Evolutionary conservation across 176 grass and related monocot species (phyloP).

Genomic region (Echinochloa phyllopogon): DNA sequence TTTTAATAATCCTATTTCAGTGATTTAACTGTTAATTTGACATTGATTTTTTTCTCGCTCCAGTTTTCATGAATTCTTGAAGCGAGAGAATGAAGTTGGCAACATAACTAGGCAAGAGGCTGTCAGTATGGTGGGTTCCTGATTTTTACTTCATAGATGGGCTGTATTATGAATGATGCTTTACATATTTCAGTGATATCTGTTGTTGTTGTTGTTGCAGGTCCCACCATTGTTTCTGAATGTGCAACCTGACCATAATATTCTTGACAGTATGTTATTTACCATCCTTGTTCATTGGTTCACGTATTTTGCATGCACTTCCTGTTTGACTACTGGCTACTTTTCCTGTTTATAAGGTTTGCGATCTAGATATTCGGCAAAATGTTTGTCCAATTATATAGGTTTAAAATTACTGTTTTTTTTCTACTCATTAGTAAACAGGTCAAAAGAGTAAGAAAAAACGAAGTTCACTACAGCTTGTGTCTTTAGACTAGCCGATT

Average conservation of each 20-base stretch:
- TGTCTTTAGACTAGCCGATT: slow-evolving; percentile 10
- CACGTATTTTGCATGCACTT: not conserved
- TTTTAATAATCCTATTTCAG: slow-evolving; percentile 19
- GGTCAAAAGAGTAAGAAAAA: not conserved
- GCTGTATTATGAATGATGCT: slow-evolving; percentile 34
- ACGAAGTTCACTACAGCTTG: not conserved
- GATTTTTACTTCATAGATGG: slow-evolving; percentile 30
- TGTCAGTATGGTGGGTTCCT: slow-evolving; percentile 90
- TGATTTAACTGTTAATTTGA: slow-evolving; percentile 34
- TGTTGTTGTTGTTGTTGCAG: slow-evolving; percentile 61
- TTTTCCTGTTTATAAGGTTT: not conserved
- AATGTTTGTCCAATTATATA: not conserved
- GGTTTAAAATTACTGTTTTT: not conserved
- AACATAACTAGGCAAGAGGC: slow-evolving; percentile 99
- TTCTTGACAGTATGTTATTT: slow-evolving; percentile 90
- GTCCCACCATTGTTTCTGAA: slow-evolving; percentile 96
- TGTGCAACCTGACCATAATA: slow-evolving; percentile 86
- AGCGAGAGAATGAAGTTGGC: slow-evolving; percentile 95
- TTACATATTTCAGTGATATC: slow-evolving; percentile 25
- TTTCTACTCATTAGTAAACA: not conserved
- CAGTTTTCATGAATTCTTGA: slow-evolving; percentile 98
- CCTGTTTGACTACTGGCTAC: slow-evolving; percentile 6
- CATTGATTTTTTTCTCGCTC: slow-evolving; percentile 8
- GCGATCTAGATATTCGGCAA: not conserved
- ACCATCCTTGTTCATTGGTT: slow-evolving; percentile 16